Evolutionary conservation across 805 yeast species (phyloP).

Genomic region (Saccharomycopsis sp.): DNA sequence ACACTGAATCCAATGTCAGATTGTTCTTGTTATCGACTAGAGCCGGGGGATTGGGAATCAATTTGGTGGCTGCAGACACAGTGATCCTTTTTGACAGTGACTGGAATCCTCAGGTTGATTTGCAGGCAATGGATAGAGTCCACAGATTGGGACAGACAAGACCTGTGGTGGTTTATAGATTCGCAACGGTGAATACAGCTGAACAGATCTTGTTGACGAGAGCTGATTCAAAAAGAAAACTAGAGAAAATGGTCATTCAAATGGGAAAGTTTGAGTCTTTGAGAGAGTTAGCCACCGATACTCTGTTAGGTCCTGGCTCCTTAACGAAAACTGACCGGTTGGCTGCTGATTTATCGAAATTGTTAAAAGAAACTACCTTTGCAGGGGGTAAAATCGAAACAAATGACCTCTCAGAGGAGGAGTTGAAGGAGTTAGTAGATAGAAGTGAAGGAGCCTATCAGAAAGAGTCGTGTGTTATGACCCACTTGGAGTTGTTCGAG

Average conservation of each 20-base stretch:
- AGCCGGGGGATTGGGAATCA: constrained; percentile 93
- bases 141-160: constrained; percentile 87
- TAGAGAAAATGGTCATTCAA: constrained; percentile 71
- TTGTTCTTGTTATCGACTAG: constrained; percentile 81
- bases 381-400: constrained; percentile 26
- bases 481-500: constrained; percentile 35
- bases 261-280: constrained; percentile 50
- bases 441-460: constrained; percentile 39
- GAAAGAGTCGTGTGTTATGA: constrained; percentile 25
- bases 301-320: constrained; percentile 22
- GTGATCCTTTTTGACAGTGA: constrained; percentile 88
- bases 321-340: constrained; percentile 27
- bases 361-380: constrained; percentile 36
- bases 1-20: constrained; percentile 29
- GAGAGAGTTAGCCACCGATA: constrained; percentile 31
- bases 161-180: constrained; percentile 77
- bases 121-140: constrained; percentile 94
- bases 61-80: constrained; percentile 79
- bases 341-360: constrained; percentile 35
- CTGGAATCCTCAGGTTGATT: constrained; percentile 96
- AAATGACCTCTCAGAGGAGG: constrained; percentile 32
- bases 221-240: constrained; percentile 71
- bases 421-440: constrained; percentile 44
- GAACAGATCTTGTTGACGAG: constrained; percentile 76
- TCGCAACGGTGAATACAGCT: constrained; percentile 69